A percentile compares a stretch with the other conserved stretches of the same genome.
Evolutionary conservation across 495 filamentous ascomycete genomes (phyloP).

Genomic region (Penicillium riverlandense): DNA sequence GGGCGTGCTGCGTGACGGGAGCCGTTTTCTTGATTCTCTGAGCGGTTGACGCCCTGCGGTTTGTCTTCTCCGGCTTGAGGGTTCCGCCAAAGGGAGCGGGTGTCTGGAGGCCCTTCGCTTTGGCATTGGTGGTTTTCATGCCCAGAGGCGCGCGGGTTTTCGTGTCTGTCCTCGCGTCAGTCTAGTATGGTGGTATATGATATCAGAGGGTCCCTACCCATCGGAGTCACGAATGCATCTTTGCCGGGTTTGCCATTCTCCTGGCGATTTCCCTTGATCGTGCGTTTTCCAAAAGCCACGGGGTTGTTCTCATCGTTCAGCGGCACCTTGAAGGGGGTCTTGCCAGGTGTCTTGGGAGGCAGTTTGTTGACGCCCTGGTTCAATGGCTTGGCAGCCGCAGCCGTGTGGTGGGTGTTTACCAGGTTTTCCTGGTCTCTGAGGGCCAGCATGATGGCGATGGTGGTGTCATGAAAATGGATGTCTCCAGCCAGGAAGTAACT

Average conservation of each 20-base stretch:
- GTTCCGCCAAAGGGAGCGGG: conserved; percentile 42
- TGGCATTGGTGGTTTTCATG: conserved; percentile 93
- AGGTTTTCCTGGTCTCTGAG: conserved; percentile 88
- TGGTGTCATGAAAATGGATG: conserved; percentile 18
- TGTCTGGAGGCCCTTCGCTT: conserved; percentile 63
- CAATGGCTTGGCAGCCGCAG: conserved; percentile 69
- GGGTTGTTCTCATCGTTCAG: conserved; percentile 81
- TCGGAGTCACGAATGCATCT: conserved; percentile 73
- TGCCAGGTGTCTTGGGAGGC: conserved; percentile 75
- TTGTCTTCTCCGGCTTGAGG: conserved; percentile 40
- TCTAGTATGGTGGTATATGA: no score
- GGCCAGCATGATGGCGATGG: conserved; percentile 59
- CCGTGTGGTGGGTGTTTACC: conserved; percentile 65
- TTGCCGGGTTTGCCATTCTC: conserved; percentile 60
- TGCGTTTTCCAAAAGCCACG: conserved; percentile 57
- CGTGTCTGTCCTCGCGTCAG: conserved; percentile 38
- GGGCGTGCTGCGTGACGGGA: conserved; percentile 27
- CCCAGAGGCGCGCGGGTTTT: conserved; percentile 76
- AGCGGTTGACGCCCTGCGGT: conserved; percentile 42
- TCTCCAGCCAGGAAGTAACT: not conserved
- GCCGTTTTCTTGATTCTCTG: conserved; percentile 42
- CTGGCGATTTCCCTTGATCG: conserved; percentile 53
- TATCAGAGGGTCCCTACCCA: conserved; percentile 43
- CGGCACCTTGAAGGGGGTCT: conserved; percentile 77
- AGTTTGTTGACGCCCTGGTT: conserved; percentile 58